A percentile compares a stretch with the other conserved stretches of the same genome.
These are phyloP conservation scores for Claviceps arundinis DNA, from an alignment of 2,329 filamentous ascomycete genomes.

Conservation along the genomic window DNA sequence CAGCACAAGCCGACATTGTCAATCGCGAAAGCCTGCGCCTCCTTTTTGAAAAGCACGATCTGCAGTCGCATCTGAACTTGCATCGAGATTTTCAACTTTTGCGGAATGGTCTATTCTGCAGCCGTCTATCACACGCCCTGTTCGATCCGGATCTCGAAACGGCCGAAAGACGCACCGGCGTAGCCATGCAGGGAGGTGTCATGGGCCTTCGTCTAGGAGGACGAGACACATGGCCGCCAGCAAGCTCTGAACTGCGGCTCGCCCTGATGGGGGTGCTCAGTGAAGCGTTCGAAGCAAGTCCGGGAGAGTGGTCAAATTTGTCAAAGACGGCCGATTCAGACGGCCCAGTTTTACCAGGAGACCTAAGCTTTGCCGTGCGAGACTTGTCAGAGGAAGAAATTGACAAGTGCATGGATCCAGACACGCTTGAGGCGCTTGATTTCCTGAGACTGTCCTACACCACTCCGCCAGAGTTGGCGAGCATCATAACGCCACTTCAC, in stretches of 20 bases:
- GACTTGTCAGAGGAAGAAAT: conserved; percentile 69
- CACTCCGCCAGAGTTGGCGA: conserved; percentile 54
- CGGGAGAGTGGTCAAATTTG: conserved; percentile 7
- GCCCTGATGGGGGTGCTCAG: conserved; percentile 74
- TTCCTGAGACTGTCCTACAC: conserved; percentile 82
- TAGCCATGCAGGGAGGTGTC: conserved; percentile 52
- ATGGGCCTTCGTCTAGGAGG: conserved; percentile 78
- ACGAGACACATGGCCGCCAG: conserved; percentile 79
- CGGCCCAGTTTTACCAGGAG: conserved; percentile 43
- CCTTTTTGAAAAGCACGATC: conserved; percentile 59
- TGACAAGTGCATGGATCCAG: conserved; percentile 67
- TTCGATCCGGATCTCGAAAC: conserved; percentile 75
- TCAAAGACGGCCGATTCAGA: conserved; percentile 17
- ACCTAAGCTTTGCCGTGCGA: conserved; percentile 72
- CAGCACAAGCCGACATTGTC: conserved; percentile 61
- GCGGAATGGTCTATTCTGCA: conserved; percentile 72
- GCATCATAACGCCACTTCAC: conserved; percentile 57
- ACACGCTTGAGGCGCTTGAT: conserved; percentile 78
- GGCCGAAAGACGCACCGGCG: conserved; percentile 58
- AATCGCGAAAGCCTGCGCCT: conserved; percentile 63
- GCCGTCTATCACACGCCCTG: conserved; percentile 65
- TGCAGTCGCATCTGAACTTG: conserved; percentile 59
- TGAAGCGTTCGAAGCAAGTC: conserved; percentile 48
- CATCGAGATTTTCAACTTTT: conserved; percentile 75
- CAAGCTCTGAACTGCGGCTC: conserved; percentile 81